Evolutionary conservation across 2,329 filamentous ascomycete genomes (phyloP).

Genomic region (Alternaria rosae): DNA sequence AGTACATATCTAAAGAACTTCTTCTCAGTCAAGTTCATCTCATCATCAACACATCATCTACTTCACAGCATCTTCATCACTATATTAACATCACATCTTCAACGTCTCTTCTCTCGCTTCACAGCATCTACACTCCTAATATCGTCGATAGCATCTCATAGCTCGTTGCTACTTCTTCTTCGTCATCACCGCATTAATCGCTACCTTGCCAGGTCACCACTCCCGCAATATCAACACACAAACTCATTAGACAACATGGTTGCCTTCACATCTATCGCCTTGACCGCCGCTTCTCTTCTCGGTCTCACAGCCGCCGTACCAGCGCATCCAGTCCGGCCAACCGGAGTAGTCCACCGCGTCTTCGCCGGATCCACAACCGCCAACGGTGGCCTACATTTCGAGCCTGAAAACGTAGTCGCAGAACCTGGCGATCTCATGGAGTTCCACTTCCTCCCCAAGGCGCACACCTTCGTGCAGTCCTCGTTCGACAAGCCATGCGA

Average conservation of each 20-base stretch:
- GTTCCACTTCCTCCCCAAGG: slow-evolving; percentile 61
- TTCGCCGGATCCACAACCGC: slow-evolving; percentile 33
- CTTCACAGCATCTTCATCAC: not conserved
- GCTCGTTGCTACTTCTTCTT: not conserved
- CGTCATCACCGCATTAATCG: not conserved
- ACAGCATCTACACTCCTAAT: slow-evolving; percentile 1
- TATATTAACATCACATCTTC: not conserved
- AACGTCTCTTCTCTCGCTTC: slow-evolving; percentile 1
- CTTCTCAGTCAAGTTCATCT: slow-evolving; percentile 23
- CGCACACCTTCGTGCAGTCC: slow-evolving; percentile 80
- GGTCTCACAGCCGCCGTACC: slow-evolving; percentile 23
- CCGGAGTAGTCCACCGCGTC: slow-evolving; percentile 40
- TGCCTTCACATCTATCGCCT: slow-evolving; percentile 28
- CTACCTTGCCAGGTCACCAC: not conserved
- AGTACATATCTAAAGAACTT: slow-evolving; percentile 19
- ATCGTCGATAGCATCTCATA: not conserved
- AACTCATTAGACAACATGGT: slow-evolving; percentile 32
- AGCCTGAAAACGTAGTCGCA: slow-evolving; percentile 44
- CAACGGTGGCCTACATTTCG: slow-evolving; percentile 41
- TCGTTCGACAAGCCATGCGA: slow-evolving; percentile 73
- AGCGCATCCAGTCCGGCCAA: slow-evolving; percentile 14
- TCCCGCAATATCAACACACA: not conserved
- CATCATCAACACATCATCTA: slow-evolving; percentile 1
- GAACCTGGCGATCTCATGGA: slow-evolving; percentile 50
- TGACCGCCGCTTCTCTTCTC: slow-evolving; percentile 29